A percentile compares a stretch with the other conserved stretches of the same genome.
Evolutionary conservation across 169 alveolate species (phyloP).

Genomic region (Neospora caninum): DNA sequence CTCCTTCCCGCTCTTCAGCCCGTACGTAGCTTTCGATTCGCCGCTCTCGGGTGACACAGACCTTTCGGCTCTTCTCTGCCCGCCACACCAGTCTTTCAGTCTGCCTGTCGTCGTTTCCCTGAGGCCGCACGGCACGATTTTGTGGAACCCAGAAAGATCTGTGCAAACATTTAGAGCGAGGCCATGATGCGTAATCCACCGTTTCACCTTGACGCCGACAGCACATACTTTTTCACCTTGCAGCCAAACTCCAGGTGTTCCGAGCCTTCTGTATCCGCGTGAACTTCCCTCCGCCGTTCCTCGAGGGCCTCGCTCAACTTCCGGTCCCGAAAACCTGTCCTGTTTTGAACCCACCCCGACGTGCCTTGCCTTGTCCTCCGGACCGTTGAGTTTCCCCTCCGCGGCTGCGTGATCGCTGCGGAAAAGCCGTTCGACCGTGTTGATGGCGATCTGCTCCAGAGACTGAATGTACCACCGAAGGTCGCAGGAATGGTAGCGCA

Average conservation of each 20-base stretch:
- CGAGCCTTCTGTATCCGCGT: conserved; percentile 47
- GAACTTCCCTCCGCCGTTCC: neutral
- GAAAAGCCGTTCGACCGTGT: conserved; percentile 62
- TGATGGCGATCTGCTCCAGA: conserved; percentile 36
- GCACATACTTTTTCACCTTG: conserved; percentile 71
- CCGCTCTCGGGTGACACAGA: neutral
- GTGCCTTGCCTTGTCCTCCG: neutral
- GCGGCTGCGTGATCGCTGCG: neutral
- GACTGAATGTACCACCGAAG: conserved; percentile 43
- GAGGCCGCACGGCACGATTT: conserved; percentile 76
- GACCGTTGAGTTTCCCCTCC: neutral
- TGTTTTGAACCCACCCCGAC: neutral
- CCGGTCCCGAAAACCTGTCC: neutral
- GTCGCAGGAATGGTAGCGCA: conserved; percentile 67
- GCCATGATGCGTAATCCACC: conserved; percentile 77
- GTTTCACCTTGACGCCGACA: conserved; percentile 72
- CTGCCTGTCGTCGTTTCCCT: neutral
- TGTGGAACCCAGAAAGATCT: conserved; percentile 51
- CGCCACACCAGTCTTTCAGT: neutral
- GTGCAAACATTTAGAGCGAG: conserved; percentile 72
- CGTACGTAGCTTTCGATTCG: neutral
- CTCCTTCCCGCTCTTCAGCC: neutral
- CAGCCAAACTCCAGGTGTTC: conserved; percentile 71
- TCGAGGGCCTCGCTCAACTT: neutral
- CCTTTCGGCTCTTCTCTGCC: neutral